Base-by-base conservation (phyloP, 2,329 filamentous ascomycete species). In the Aspergillus quadrilineatus region DNA sequence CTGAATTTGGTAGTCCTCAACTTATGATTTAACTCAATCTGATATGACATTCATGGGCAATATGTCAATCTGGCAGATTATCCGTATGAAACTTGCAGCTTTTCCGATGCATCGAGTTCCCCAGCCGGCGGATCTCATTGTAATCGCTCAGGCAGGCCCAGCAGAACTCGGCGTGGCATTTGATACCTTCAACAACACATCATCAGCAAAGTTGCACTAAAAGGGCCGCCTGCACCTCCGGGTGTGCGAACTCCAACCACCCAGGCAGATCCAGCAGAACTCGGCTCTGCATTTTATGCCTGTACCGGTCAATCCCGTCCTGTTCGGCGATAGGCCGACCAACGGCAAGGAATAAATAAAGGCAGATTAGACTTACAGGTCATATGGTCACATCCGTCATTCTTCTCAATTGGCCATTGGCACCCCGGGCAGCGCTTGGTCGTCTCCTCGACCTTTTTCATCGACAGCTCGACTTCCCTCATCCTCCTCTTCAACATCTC, bases 351-450 rank as follows among this genome's bases (percentile, higher is more conserved):
- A 26, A 36, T 28, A 5, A 37, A 41, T 4, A 9, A 15, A 41
- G 41, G n/a, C 28, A 34, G 43, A 15, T 26, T 9, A 4, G 29
- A 41, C 56, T 58, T 22, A 58, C 56, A 58, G 1, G 50, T 58
- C 45, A 58, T 58, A 55, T 58, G 56, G 30, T 58, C 56, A 39
- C 56, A 58, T 6, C 56, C 50, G 5, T 50, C 50, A 17, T 58
- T 58, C 28, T 55, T 58, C 43, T 58, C 50, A 51, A 58, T 58
- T 10, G 56, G 56, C 56, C 56, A 58, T 34, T 30, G 46, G 34
- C 56, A 58, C 10, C 51, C 50, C 1, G 56, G 50, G 15, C 56
- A 58, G 7, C 46, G 45, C 39, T 58, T 58, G 5, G 50, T 55
- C 28, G 51, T 58, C 39, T 55, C 29, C 28, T 58, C 36, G 2